Conservation (phyloP, 768 basidiomycete genomes). For the Rhodosporidiobolus sp. region DNA sequence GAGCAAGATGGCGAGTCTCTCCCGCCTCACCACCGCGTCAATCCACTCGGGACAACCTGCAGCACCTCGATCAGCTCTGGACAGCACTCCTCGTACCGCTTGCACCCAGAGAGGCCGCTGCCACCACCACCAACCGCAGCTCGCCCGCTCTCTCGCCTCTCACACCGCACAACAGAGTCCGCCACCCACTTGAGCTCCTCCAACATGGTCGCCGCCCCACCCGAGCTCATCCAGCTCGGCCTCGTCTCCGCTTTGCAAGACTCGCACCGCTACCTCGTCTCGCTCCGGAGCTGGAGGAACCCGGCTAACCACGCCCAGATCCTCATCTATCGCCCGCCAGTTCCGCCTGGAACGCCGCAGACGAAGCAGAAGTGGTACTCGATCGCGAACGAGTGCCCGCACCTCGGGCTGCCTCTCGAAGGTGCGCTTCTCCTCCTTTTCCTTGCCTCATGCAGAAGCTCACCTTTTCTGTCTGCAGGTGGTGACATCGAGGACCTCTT, state of each 20-base stretch:
- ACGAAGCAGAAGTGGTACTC: neutral
- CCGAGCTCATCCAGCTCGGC: slow-evolving; percentile 1
- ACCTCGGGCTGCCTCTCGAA: slow-evolving; percentile 27
- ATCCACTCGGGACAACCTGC: too few species aligned
- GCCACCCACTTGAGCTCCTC: too few species aligned
- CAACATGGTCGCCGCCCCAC: neutral
- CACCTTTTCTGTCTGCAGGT: neutral
- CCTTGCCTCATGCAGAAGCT: neutral
- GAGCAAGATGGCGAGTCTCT: too few species aligned
- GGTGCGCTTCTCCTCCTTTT: neutral
- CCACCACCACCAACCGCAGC: too few species aligned
- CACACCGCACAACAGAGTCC: too few species aligned
- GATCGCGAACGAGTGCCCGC: slow-evolving; percentile 35
- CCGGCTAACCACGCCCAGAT: neutral
- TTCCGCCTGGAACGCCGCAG: neutral
- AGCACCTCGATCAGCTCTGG: too few species aligned
- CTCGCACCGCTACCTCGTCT: slow-evolving; percentile 24
- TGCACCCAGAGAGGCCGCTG: too few species aligned
- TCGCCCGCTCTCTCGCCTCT: too few species aligned
- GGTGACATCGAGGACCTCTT: slow-evolving; percentile 20
- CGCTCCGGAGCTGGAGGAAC: neutral
- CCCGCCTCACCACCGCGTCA: too few species aligned
- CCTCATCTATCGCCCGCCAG: slow-evolving; percentile 17
- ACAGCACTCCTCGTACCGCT: too few species aligned
- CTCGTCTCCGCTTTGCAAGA: neutral